Evolutionary conservation across 2,329 filamentous ascomycete genomes (phyloP), one percentile per base, ranked within the genome.

Genomic region (Colletotrichum destructivum): DNA sequence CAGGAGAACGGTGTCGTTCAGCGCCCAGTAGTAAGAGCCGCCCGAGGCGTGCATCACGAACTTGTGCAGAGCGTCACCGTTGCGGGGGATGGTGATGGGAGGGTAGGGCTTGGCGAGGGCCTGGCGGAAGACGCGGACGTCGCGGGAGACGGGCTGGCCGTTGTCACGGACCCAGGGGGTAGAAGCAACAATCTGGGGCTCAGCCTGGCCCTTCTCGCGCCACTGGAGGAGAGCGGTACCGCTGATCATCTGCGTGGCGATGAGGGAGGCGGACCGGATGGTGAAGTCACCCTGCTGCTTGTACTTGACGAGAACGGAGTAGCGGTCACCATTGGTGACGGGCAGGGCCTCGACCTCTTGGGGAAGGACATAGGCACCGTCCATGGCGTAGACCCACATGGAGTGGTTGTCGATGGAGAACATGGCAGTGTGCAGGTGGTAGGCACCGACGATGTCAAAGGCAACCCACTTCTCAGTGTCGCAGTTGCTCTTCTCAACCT

Each of bases 331-430:
- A 70, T 87, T 89, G 73, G 81, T 80, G 5, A 90, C 75, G 0
- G 77, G 75, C 16, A 74, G 70, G 21, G 72, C 72, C 38, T 74
- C 65, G 2, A 74, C 72, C 4, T 81, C 81, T 62, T 86, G 81
- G 3, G 88, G 89, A 72, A 85, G 79, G 63, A 90, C 86, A 76
- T 88, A 89, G 11, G 84, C 79, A 3, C 85, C 88, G 69, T 90
- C 88, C 62, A 88, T 84, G 52, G 85, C 86, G 74, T 88, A 88
- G 5, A 90, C 81, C 81, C 83, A 88, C 79, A 89, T 81, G 23
- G 85, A 81, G 64, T 88, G 85, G 66, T 85, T 84, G 75, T 90
- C 88, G 60, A 89, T 86, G 40, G 86, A 85, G 73, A 86, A 82
- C 7, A 81, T 74, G 3, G 82, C 81, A 0, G 82, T 85, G 59